Base-by-base conservation (phyloP, 768 basidiomycete genomes). In the Pilatotrama ljubarskyi region DNA sequence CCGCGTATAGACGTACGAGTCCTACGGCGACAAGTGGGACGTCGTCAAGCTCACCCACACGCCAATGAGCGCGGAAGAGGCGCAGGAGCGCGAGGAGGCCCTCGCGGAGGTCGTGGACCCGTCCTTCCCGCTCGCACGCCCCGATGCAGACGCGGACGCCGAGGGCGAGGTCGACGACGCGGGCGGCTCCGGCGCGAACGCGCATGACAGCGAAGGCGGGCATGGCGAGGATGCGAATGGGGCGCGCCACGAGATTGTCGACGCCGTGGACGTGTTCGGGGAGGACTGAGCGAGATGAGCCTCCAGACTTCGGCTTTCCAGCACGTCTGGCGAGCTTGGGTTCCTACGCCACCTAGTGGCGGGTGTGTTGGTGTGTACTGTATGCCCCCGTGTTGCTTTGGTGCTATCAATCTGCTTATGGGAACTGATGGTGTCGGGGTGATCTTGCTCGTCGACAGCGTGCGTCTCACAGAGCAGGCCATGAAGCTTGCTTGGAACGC, bases 11-110 rank as follows among this genome's bases (percentile, higher is more conserved):
- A 79, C 76, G 29, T 84, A 85, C 69, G 90, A 93, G 59, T 77
- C 85, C 57, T 90, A 91, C 66, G 78, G 80, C 55, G 88, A 91
- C 71, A 91, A 93, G 68, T 93, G 91, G 90, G 83, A 91, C 66
- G 77, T 90, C 46, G 88, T 94, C 52, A 83, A 87, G 35, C 79
- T 93, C 49, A 80, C 83, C 40, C 90, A 91, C 68, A 77, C 81
- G 25, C 78, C 82, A 3, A 88, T 92, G 81, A 84, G 81, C 65
- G 80, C 81, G 55, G 90, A 91, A 55, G 89, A 94, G 66, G 79
- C 84, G 59, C 84, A 85, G 1, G 91, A 94, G 69, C 84, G 90
- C n/a, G 83, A 86, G 58, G 90, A 92, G 56, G 82, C 85, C 0
- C 75, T 90, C 58, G 87, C 90, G 0, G 90, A 93, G 70, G 90